These are phyloP conservation scores for Bolboschoenoplectus hybrid DNA, from an alignment of 202 grass and related monocot genomes.

Conservation along the genomic window DNA sequence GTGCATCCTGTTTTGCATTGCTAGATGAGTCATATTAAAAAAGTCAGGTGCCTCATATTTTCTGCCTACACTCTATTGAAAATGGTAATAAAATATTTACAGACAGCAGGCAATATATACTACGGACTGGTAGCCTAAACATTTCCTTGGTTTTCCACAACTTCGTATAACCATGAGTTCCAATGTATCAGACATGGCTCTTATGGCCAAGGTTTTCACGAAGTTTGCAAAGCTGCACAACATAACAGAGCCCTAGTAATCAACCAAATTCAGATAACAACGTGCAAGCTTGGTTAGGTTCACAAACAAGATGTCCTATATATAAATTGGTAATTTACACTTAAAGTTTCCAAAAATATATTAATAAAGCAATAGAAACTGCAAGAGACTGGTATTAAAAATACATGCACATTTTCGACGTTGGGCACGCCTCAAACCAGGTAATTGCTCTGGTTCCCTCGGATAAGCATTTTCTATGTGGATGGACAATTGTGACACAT, in stretches of 20 bases:
- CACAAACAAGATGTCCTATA: too few relatives aligned
- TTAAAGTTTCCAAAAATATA: not conserved
- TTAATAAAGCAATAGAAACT: too few relatives aligned
- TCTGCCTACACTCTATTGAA: too few relatives aligned
- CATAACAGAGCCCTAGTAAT: not conserved
- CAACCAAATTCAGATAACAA: not conserved
- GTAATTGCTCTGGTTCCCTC: not conserved
- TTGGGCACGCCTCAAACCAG: not conserved
- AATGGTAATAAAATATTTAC: too few relatives aligned
- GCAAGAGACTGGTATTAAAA: not conserved
- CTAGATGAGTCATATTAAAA: too few relatives aligned
- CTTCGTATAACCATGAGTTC: too few relatives aligned
- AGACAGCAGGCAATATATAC: too few relatives aligned
- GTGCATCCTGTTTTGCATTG: too few relatives aligned
- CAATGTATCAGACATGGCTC: not conserved
- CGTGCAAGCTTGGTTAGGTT: not conserved
- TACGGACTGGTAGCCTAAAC: too few relatives aligned
- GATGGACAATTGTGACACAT: conserved; percentile 6
- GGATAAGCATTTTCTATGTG: not conserved
- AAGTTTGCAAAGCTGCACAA: not conserved
- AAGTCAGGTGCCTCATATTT: too few relatives aligned
- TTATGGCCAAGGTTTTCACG: not conserved
- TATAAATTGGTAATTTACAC: too few relatives aligned
- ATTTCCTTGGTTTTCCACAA: too few relatives aligned
- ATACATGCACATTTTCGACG: not conserved